Evolutionary conservation across 1,284 basidiomycete genomes (phyloP).

Genomic region (Malassezia furfur): DNA sequence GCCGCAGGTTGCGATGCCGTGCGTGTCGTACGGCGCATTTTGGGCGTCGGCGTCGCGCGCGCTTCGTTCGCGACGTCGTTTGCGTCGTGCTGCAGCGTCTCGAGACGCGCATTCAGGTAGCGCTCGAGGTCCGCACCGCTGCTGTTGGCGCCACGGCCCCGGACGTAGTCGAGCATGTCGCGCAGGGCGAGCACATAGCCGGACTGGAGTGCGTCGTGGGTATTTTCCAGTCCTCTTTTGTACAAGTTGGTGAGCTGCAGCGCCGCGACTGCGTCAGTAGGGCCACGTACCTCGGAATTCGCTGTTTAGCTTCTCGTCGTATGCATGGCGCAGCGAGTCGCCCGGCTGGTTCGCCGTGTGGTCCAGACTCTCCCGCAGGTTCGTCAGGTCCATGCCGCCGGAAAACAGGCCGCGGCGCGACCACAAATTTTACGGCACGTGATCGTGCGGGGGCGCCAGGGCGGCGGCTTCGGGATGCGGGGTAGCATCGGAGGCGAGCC

Average conservation of each 20-base stretch:
- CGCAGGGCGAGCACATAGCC: constrained; percentile 11
- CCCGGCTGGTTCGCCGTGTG: background rate
- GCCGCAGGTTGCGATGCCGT: background rate
- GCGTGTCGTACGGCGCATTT: background rate
- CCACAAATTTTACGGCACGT: too few species aligned
- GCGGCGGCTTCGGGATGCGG: background rate
- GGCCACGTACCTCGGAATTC: constrained; percentile 16
- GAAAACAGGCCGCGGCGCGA: background rate
- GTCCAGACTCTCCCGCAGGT: constrained; percentile 18
- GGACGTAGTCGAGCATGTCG: constrained; percentile 10
- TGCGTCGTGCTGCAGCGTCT: constrained; percentile 8
- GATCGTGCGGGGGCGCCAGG: too few species aligned
- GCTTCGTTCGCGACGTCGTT: background rate
- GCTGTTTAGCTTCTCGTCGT: constrained; percentile 12
- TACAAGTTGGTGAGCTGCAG: constrained; percentile 18
- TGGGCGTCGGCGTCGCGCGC: background rate
- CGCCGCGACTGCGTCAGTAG: constrained; percentile 7
- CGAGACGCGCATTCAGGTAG: constrained; percentile 9
- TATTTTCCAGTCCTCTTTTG: constrained; percentile 14
- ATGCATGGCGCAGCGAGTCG: background rate
- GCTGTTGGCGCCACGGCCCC: background rate
- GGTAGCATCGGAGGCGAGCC: background rate
- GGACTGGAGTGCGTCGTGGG: constrained; percentile 6
- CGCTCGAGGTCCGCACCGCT: background rate
- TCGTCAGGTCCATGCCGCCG: constrained; percentile 13